phyloP scores from a whole-genome alignment of 257 asterid species.

The Linaria vulgaris region DNA sequence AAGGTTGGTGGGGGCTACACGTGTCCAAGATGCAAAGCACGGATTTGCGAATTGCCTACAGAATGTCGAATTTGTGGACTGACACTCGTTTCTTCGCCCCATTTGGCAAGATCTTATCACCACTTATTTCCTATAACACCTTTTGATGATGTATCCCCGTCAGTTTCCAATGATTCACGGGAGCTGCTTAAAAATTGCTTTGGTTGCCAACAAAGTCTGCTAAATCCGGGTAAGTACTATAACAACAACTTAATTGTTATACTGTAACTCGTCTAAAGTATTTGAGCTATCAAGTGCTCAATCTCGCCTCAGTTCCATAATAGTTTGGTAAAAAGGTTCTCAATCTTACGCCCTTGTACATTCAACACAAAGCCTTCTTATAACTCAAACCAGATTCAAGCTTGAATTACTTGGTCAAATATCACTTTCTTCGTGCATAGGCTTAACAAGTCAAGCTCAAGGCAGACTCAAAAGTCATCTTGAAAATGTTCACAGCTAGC shows the following conservation, averaged over 20 bases:
- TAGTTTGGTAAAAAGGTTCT: background rate
- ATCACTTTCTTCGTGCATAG: background rate
- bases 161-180: conserved; percentile 41
- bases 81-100: conserved; percentile 97
- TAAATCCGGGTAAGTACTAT: conserved; percentile 57
- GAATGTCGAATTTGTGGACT: conserved; percentile 88
- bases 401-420: no score
- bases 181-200: conserved; percentile 57
- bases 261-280: background rate
- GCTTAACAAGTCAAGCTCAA: background rate
- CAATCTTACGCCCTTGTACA: background rate
- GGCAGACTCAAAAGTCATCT: background rate
- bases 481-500: background rate
- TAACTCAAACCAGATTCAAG: no score
- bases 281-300: conserved; percentile 1
- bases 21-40: conserved; percentile 98
- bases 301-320: background rate
- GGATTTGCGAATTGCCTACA: conserved; percentile 87
- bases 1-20: conserved; percentile 94
- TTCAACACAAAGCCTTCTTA: no score
- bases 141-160: conserved; percentile 72
- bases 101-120: conserved; percentile 94
- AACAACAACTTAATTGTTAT: background rate
- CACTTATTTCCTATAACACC: conserved; percentile 93
- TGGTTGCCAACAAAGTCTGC: conserved; percentile 86